These are phyloP conservation scores for Nissolia schottii DNA, from an alignment of 306 rosid genomes.

Conservation along the genomic window DNA sequence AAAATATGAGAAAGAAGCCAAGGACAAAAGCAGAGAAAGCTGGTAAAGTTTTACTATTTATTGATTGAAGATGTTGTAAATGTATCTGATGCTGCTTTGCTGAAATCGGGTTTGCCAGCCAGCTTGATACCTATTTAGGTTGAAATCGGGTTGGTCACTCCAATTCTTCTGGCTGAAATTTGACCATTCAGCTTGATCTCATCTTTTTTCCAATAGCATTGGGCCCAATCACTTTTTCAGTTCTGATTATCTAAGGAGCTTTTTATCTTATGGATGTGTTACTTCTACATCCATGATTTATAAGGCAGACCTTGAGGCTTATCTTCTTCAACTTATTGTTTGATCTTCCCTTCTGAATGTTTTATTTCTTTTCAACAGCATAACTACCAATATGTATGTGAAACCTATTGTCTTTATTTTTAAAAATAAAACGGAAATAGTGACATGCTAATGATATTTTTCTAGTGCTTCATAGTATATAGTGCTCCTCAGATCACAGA, in stretches of 20 bases:
- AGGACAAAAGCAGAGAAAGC: constrained; percentile 99
- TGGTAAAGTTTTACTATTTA: constrained; percentile 57
- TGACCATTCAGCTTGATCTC: neutral
- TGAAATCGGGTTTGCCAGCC: neutral
- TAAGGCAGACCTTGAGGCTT: neutral
- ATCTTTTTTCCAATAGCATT: neutral
- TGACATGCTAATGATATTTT: neutral
- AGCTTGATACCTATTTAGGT: neutral
- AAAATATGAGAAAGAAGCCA: constrained; percentile 97
- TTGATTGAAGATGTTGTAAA: neutral
- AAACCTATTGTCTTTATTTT: neutral
- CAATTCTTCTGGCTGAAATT: neutral
- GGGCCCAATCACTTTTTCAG: neutral
- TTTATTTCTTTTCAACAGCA: neutral
- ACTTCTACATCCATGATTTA: neutral
- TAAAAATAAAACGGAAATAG: neutral
- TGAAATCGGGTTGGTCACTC: neutral
- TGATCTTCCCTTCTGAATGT: neutral
- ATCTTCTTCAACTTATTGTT: neutral
- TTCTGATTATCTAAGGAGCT: neutral
- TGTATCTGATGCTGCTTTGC: neutral
- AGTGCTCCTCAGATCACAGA: neutral
- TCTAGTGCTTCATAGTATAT: neutral
- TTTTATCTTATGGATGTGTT: neutral
- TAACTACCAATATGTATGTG: neutral